Base-by-base conservation (phyloP, 164 flowering plant genomes). In the Nymphaea colorata region DNA sequence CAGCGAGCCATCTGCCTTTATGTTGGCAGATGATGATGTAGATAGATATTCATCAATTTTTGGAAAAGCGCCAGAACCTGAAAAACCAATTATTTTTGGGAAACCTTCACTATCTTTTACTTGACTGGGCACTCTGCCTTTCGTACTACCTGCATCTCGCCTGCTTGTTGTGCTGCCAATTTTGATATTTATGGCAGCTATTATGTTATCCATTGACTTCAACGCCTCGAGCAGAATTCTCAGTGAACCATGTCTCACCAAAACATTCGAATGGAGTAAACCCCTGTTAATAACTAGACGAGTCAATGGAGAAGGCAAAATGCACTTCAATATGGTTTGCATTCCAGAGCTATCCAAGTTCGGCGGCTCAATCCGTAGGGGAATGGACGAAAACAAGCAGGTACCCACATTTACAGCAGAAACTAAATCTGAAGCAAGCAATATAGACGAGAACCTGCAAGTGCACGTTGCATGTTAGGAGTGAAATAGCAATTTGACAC, bases 401-500 rank as follows among this genome's bases (percentile, higher is more conserved):
- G 69, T 41, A 42, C 77, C 78, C 4, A 69, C 65, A 59, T 82
- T 69, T 64, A 85, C 84, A 11, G 90, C 75, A 43, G 88, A 81
- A 75, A 94, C 73, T 84, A 94, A 75, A 64, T 85, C 75, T 61
- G 97, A 82, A 66, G 89, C 96, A 74, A 94, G 71, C 69, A 86
- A 83, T 77, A 88, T 74, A 66, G 82, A 75, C 76, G 86, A 68
- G 82, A 80, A 80, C 98, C 98, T 93, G 88, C 88, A 83, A 85
- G 69, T 61, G 63, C 53, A 45, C 10, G 10, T 45, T 5, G 10
- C 53, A 45, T 45, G 53, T 45, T 10, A 45, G 10, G 53, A 45
- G 10, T 0, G 10, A 25, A 25, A 25, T 25, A 25, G 36, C 36
- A 25, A 25, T 25, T 45, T 45, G 53, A 45, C 53, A 45, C 53